Evolutionary conservation across 768 basidiomycete species (phyloP), one percentile per base, ranked within the genome.

Genomic region (Hirschioporus abietinus): DNA sequence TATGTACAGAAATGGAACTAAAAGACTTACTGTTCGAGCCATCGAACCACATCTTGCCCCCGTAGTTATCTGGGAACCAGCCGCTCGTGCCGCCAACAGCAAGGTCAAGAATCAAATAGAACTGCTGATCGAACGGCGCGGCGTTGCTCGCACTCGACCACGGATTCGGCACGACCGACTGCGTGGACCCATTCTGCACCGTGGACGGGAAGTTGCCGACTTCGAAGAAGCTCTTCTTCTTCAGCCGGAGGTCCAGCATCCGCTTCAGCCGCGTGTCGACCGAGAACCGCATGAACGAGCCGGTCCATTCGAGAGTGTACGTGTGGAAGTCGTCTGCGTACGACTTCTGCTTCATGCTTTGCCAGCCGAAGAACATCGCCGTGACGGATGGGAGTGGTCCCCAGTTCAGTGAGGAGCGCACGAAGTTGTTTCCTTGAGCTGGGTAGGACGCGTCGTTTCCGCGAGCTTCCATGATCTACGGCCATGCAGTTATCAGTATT

Each of bases 41-140:
- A 73, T 93, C 87, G 35, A 87, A 81, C 92, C 91, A 93, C 82
- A 76, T 75, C 75, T 81, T 81, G 70, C 78, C 79, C 20, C 92
- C 93, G 59, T 90, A 85, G 10, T 80, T 76, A 66, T 86, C 84
- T 1, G 80, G 81, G 81, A 84, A 86, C 82, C 82, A 86, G 34
- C 88, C 93, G 69, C 86, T 92, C 42, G 91, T 93, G 1, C 88
- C 88, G 10, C 94, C 94, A 10, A 86, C 92, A 1, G 88, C 92
- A 36, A 95, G 83, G 74, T 91, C 84, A 73, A 96, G 78, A 71
- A 93, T 86, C 26, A 95, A 77, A 77, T 92, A 95, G 76, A 96
- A 95, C 20, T 87, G 88, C 70, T 84, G 80, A 70, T 86, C 81
- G 72, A 84, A 91, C 75, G 87, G 87, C 8, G 87, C 86, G 0